Conservation (phyloP, 176 grass and related monocot species). For the Carex myosuroides region DNA sequence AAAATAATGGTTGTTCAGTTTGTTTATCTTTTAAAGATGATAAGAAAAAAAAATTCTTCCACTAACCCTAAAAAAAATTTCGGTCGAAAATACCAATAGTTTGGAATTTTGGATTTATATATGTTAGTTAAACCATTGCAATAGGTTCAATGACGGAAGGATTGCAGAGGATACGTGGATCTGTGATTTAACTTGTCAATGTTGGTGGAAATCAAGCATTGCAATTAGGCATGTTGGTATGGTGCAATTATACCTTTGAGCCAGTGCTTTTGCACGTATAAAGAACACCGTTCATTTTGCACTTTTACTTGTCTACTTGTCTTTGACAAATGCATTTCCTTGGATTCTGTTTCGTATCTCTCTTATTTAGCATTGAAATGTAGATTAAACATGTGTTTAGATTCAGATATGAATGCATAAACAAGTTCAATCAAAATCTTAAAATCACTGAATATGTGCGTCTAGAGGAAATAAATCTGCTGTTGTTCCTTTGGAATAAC, state of each 20-base stretch:
- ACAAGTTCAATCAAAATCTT: too few species aligned
- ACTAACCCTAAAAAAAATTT: too few species aligned
- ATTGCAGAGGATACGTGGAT: not conserved
- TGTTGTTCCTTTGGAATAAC: too few species aligned
- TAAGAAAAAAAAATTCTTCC: too few species aligned
- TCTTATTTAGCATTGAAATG: not conserved
- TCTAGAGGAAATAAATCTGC: too few species aligned
- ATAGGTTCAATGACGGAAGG: not conserved
- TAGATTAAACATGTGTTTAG: too few species aligned
- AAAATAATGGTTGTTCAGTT: too few species aligned
- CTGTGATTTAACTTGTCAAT: not conserved
- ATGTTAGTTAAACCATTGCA: not conserved
- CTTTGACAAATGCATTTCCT: not conserved
- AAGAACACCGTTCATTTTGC: constrained; percentile 9
- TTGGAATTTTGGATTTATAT: not conserved
- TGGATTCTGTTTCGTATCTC: not conserved
- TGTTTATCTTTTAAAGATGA: too few species aligned
- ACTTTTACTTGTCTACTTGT: constrained; percentile 6
- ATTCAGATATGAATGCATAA: too few species aligned
- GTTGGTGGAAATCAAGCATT: not conserved
- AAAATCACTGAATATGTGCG: too few species aligned
- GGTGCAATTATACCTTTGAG: not conserved
- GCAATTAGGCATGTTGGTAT: not conserved
- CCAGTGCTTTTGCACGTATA: not conserved
- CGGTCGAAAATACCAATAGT: not conserved